Conservation (phyloP, 371 early-diverging fungal genomes). For the Smittium mucronatum region DNA sequence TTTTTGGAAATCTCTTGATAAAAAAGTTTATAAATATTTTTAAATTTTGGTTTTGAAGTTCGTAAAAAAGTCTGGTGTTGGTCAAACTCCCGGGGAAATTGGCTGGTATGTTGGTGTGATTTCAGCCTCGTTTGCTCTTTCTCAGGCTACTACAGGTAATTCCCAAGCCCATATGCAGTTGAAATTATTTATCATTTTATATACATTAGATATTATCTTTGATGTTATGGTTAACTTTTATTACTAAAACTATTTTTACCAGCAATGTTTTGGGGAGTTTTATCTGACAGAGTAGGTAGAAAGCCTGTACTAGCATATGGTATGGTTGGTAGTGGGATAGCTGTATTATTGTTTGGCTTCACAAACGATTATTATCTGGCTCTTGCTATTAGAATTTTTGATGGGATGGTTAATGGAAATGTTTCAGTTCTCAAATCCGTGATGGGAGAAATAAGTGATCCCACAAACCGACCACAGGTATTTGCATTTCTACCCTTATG, state of each 20-base stretch:
- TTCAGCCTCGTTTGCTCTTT: constrained; percentile 45
- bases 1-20: not conserved
- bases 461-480: constrained; percentile 52
- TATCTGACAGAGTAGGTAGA: constrained; percentile 66
- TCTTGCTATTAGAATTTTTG: constrained; percentile 43
- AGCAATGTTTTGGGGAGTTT: constrained; percentile 46
- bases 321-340: constrained; percentile 51
- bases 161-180: no score
- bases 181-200: no score
- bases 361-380: constrained; percentile 54
- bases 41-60: constrained; percentile 22
- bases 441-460: constrained; percentile 71
- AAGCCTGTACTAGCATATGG: constrained; percentile 68
- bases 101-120: constrained; percentile 53
- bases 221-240: not conserved
- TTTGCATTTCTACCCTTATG: constrained; percentile 42
- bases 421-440: constrained; percentile 72
- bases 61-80: constrained; percentile 44
- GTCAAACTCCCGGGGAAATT: constrained; percentile 39
- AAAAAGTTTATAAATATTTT: not conserved
- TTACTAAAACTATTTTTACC: not conserved
- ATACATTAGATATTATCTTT: not conserved
- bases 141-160: constrained; percentile 36
- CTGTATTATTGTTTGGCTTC: constrained; percentile 61
- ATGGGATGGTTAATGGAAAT: constrained; percentile 72